A percentile compares a stretch with the other conserved stretches of the same genome.
phyloP scores from a whole-genome alignment of 139 green algal species.

The Chlorella vulgaris region DNA sequence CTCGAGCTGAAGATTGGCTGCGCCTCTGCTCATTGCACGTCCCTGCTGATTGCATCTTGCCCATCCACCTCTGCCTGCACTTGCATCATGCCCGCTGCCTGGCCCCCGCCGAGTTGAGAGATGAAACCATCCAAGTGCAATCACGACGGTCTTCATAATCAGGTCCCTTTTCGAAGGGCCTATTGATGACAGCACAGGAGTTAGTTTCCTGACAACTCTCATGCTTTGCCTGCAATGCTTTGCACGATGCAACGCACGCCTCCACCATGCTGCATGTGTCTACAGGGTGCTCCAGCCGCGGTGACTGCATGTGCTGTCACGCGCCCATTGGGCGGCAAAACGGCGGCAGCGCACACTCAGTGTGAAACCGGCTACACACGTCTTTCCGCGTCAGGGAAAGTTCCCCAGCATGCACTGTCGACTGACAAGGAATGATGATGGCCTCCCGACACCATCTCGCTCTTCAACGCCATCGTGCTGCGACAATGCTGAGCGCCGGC shows the following conservation, averaged over 20 bases:
- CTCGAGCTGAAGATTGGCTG: too few relatives aligned
- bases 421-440: too few relatives aligned
- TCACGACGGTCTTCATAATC: neutral
- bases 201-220: slow-evolving; percentile 5
- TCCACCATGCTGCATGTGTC: neutral
- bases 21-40: too few relatives aligned
- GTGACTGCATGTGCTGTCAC: neutral
- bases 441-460: too few relatives aligned
- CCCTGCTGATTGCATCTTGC: neutral
- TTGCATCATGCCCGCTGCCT: neutral
- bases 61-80: neutral
- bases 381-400: too few relatives aligned
- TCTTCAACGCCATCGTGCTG: too few relatives aligned
- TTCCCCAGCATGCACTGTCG: too few relatives aligned
- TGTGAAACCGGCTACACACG: too few relatives aligned
- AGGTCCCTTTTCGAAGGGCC: neutral
- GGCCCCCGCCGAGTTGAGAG: neutral
- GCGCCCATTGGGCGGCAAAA: too few relatives aligned
- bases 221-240: neutral
- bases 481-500: too few relatives aligned
- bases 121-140: neutral
- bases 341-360: too few relatives aligned
- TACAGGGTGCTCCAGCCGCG: neutral
- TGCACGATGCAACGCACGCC: neutral
- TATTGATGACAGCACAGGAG: neutral